phyloP scores from a whole-genome alignment of 1,284 basidiomycete genomes.

The Tremellales sp. region DNA sequence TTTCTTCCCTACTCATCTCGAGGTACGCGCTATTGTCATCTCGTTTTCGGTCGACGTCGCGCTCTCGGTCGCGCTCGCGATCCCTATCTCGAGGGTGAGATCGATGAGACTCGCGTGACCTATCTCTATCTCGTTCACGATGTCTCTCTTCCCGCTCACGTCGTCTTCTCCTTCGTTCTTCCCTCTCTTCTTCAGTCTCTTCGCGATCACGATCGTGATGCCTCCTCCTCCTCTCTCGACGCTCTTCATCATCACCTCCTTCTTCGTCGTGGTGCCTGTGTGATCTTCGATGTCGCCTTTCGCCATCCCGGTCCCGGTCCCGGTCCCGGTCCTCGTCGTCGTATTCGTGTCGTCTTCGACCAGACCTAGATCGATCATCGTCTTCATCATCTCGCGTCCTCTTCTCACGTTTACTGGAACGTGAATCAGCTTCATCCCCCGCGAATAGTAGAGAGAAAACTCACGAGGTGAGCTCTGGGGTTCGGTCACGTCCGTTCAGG shows the following conservation, averaged over 20 bases:
- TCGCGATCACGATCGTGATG: conserved; percentile 19
- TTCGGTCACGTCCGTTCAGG: conserved; percentile 27
- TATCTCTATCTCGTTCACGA: conserved; percentile 23
- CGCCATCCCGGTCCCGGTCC: conserved; percentile 8
- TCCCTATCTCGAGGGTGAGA: conserved; percentile 8
- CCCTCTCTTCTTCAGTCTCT: conserved; percentile 1
- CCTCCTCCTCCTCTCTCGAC: conserved; percentile 20
- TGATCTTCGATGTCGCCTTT: conserved; percentile 7
- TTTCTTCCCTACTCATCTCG: conserved; percentile 39
- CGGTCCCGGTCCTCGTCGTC: conserved; percentile 8
- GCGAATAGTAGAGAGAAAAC: conserved; percentile 8
- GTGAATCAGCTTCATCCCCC: no score
- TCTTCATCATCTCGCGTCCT: conserved; percentile 40
- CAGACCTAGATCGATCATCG: conserved; percentile 38
- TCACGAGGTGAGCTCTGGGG: conserved; percentile 42
- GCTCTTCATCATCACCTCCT: conserved; percentile 27
- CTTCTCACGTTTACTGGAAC: conserved; percentile 46
- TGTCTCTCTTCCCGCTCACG: conserved; percentile 3
- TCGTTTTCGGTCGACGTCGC: conserved; percentile 3
- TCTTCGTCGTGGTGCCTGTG: conserved; percentile 16
- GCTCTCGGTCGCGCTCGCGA: conserved; percentile 1
- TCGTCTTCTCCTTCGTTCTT: conserved; percentile 4
- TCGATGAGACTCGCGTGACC: conserved; percentile 32
- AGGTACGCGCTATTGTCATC: conserved; percentile 15
- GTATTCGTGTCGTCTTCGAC: conserved; percentile 19